Evolutionary conservation across 441 rosid species (phyloP).

Genomic region (Bruguiera hainesii): DNA sequence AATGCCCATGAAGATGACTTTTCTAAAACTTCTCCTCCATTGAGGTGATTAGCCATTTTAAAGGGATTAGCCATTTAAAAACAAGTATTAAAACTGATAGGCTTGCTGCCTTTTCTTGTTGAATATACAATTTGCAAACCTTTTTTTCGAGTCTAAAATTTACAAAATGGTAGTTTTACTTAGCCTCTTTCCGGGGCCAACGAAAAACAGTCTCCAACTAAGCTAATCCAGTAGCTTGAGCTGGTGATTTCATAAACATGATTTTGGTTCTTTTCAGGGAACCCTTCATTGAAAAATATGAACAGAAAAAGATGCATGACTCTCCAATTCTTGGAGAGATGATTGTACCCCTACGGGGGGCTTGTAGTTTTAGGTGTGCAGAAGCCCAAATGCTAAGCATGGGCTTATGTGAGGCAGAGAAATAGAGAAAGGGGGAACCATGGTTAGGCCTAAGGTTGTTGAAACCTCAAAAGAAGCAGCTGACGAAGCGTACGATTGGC

Average conservation of each 20-base stretch:
- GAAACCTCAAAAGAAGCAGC: slow-evolving; percentile 40
- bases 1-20: slow-evolving; percentile 23
- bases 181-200: slow-evolving; percentile 26
- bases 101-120: slow-evolving; percentile 38
- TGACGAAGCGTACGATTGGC: slow-evolving; percentile 19
- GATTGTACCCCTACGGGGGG: slow-evolving; percentile 53
- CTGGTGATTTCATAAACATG: slow-evolving; percentile 31
- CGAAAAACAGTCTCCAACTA: slow-evolving; percentile 28
- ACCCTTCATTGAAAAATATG: slow-evolving; percentile 39
- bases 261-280: slow-evolving; percentile 41
- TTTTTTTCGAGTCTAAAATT: slow-evolving; percentile 43
- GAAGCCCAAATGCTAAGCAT: slow-evolving; percentile 40
- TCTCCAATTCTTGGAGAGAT: slow-evolving; percentile 42
- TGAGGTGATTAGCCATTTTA: slow-evolving; percentile 33
- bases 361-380: slow-evolving; percentile 34
- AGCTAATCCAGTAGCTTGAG: slow-evolving; percentile 45
- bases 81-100: slow-evolving; percentile 28
- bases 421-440: slow-evolving; percentile 53
- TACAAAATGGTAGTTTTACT: slow-evolving; percentile 19
- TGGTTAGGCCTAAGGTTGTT: slow-evolving; percentile 77
- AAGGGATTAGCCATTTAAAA: slow-evolving; percentile 42
- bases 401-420: slow-evolving; percentile 37
- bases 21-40: slow-evolving; percentile 38
- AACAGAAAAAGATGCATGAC: slow-evolving; percentile 45
- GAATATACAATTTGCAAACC: slow-evolving; percentile 57